phyloP scores from a whole-genome alignment of 106 monocot genomes.

The Amphibolis antarctica region DNA sequence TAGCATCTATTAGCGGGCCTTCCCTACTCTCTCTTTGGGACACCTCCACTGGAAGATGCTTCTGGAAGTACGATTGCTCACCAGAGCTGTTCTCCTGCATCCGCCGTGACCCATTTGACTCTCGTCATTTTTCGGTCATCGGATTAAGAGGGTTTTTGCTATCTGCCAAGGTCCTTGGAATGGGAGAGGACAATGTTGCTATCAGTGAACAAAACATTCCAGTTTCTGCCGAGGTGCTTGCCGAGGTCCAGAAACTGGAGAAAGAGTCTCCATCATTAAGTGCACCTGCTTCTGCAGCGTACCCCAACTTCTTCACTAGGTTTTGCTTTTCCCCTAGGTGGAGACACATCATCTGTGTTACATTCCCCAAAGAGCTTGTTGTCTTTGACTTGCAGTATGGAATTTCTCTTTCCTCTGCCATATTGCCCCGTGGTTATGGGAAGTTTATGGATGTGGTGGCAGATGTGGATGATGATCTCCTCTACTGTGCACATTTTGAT shows the following conservation, averaged over 20 bases:
- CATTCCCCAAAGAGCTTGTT: slow-evolving; percentile 71
- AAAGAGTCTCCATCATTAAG: slow-evolving; percentile 27
- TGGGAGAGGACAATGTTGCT: slow-evolving; percentile 25
- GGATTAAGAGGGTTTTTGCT: slow-evolving; percentile 75
- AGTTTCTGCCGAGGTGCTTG: slow-evolving; percentile 18
- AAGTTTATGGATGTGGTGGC: slow-evolving; percentile 73
- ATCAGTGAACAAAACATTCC: slow-evolving; percentile 49
- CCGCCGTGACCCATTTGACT: slow-evolving; percentile 91
- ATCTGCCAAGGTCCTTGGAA: slow-evolving; percentile 38
- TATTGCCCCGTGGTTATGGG: slow-evolving; percentile 54
- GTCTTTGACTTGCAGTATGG: slow-evolving; percentile 81
- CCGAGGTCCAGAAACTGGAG: slow-evolving; percentile 49
- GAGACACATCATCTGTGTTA: slow-evolving; percentile 56
- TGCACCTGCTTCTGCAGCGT: slow-evolving; percentile 42
- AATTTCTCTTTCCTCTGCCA: slow-evolving; percentile 29
- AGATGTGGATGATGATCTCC: slow-evolving; percentile 61
- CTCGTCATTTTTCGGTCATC: slow-evolving; percentile 56
- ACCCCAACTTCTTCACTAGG: slow-evolving; percentile 37
- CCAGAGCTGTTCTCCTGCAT: slow-evolving; percentile 78
- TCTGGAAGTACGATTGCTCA: slow-evolving; percentile 88
- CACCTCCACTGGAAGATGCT: slow-evolving; percentile 40
- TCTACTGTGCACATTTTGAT: slow-evolving; percentile 79
- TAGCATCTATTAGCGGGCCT: slow-evolving; percentile 66
- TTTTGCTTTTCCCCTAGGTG: slow-evolving; percentile 78
- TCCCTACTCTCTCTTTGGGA: slow-evolving; percentile 73